These are phyloP conservation scores for Candida khao-thaluensis DNA, from an alignment of 805 yeast genomes.

Conservation along the genomic window DNA sequence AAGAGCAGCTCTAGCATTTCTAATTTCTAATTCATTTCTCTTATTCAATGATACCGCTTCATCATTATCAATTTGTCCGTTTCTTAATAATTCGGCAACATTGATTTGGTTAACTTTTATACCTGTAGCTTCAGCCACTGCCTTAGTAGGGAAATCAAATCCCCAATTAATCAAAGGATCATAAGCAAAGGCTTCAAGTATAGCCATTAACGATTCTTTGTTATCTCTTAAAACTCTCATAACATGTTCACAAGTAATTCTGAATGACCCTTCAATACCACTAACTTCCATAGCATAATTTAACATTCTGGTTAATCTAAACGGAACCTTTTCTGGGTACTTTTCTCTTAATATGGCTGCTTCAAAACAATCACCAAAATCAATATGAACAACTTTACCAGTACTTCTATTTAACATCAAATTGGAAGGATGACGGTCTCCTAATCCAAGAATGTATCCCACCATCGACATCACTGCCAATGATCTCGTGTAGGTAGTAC, in stretches of 20 bases:
- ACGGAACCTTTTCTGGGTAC: slow-evolving; percentile 97
- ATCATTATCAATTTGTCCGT: slow-evolving; percentile 72
- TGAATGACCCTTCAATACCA: slow-evolving; percentile 95
- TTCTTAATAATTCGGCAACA: slow-evolving; percentile 66
- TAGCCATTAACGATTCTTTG: slow-evolving; percentile 96
- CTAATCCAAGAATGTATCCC: slow-evolving; percentile 93
- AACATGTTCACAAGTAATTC: slow-evolving; percentile 95
- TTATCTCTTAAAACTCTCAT: slow-evolving; percentile 93
- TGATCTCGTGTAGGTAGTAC: slow-evolving; percentile 94
- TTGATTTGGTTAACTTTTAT: slow-evolving; percentile 65
- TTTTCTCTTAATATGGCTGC: slow-evolving; percentile 96
- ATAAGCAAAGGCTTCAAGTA: slow-evolving; percentile 95
- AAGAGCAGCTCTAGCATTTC: slow-evolving; percentile 87
- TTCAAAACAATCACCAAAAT: slow-evolving; percentile 98
- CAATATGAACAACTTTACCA: slow-evolving; percentile 95
- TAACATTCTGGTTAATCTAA: slow-evolving; percentile 93
- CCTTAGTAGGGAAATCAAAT: slow-evolving; percentile 83
- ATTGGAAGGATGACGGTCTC: slow-evolving; percentile 97
- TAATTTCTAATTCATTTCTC: slow-evolving; percentile 67
- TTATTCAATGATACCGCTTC: slow-evolving; percentile 71
- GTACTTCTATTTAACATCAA: slow-evolving; percentile 91
- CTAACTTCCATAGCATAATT: slow-evolving; percentile 99
- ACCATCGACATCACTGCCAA: slow-evolving; percentile 99
- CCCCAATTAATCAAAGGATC: slow-evolving; percentile 99
- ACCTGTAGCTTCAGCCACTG: slow-evolving; percentile 72